phyloP scores from a whole-genome alignment of 2,329 filamentous ascomycete genomes.

The Sporothrix pallida region DNA sequence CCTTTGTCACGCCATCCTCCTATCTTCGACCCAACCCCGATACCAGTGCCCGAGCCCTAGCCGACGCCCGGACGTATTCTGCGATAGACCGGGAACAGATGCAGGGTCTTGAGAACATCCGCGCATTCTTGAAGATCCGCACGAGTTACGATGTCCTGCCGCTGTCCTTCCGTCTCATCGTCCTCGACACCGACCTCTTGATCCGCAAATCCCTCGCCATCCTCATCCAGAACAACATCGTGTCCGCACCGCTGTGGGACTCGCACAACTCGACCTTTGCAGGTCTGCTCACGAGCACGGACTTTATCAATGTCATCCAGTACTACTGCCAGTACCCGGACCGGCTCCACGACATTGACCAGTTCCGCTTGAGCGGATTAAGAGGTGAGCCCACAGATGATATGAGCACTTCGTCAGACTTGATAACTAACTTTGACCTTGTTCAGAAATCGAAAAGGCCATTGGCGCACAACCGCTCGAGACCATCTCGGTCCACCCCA shows the following conservation, averaged over 20 bases:
- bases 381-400: constrained; percentile 64
- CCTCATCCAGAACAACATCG: constrained; percentile 95
- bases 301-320: constrained; percentile 98
- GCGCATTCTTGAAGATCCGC: constrained; percentile 93
- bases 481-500: constrained; percentile 93
- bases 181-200: constrained; percentile 91
- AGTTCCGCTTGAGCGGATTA: constrained; percentile 89
- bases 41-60: constrained; percentile 47
- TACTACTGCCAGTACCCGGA: constrained; percentile 99
- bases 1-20: constrained; percentile 65
- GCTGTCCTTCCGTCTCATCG: constrained; percentile 91
- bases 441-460: constrained; percentile 87
- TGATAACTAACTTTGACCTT: neutral
- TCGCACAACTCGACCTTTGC: constrained; percentile 91
- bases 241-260: constrained; percentile 97
- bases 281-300: constrained; percentile 90
- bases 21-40: constrained; percentile 56
- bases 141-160: constrained; percentile 98
- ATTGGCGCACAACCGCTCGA: constrained; percentile 91
- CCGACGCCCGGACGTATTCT: constrained; percentile 56
- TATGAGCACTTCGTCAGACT: neutral
- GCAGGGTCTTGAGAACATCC: constrained; percentile 67
- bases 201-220: constrained; percentile 98
- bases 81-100: constrained; percentile 77
- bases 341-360: constrained; percentile 85